Evolutionary conservation across 2,329 filamentous ascomycete genomes (phyloP).

Genomic region (Phyllosticta ampelicida): DNA sequence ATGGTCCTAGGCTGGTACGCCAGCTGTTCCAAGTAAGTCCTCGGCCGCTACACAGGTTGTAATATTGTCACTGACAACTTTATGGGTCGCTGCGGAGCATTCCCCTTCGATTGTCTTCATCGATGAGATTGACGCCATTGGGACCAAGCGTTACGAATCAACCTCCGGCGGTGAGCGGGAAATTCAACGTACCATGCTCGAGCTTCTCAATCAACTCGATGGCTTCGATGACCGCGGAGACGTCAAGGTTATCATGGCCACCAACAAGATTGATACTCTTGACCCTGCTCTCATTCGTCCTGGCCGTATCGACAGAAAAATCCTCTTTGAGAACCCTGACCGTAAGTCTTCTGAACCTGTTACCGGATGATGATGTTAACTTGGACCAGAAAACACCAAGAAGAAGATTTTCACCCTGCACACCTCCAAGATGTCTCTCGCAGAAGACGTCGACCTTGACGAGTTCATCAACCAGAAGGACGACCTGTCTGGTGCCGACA

Average conservation of each 20-base stretch:
- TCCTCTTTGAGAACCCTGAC: conserved; percentile 64
- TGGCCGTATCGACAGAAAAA: conserved; percentile 97
- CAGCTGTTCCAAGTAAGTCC: conserved; percentile 66
- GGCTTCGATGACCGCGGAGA: conserved; percentile 98
- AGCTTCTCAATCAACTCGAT: conserved; percentile 94
- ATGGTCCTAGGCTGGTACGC: conserved; percentile 86
- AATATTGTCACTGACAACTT: not conserved
- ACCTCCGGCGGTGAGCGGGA: conserved; percentile 95
- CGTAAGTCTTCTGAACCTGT: conserved; percentile 35
- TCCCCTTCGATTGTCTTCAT: conserved; percentile 97
- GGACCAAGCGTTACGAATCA: conserved; percentile 96
- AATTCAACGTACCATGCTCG: conserved; percentile 96
- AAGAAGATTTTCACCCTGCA: conserved; percentile 98
- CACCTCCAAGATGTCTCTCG: conserved; percentile 96
- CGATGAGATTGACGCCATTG: conserved; percentile 97
- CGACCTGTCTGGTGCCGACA: conserved; percentile 91
- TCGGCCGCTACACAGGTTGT: too few relatives aligned
- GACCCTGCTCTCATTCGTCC: conserved; percentile 94
- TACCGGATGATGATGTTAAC: conserved; percentile 33
- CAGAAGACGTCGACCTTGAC: conserved; percentile 93
- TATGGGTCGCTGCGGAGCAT: conserved; percentile 74
- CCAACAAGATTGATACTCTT: conserved; percentile 98
- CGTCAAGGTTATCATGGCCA: conserved; percentile 99
- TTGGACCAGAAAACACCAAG: conserved; percentile 72
- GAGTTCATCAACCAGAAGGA: conserved; percentile 99